These are phyloP conservation scores for Wickerhamomyces bisporus DNA, from an alignment of 805 yeast species.

Conservation along the genomic window DNA sequence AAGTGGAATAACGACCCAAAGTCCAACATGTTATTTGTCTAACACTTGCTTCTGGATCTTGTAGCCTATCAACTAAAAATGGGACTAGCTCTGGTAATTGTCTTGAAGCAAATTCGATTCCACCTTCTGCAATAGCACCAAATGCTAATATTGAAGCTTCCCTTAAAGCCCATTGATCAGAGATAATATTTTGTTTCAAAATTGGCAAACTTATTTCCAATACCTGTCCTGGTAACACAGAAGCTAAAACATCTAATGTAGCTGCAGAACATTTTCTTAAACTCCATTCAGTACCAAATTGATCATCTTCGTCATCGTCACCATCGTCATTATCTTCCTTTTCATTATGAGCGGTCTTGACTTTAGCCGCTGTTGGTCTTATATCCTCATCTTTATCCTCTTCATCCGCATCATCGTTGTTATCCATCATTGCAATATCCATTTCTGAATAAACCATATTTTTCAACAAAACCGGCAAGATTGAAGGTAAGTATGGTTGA, in stretches of 20 bases:
- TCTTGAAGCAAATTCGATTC: constrained; percentile 61
- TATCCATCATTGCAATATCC: constrained; percentile 65
- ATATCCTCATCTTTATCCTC: constrained; percentile 88
- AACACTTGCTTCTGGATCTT: constrained; percentile 75
- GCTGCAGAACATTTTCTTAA: constrained; percentile 93
- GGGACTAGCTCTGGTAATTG: constrained; percentile 81
- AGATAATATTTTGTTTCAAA: constrained; percentile 62
- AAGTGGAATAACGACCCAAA: constrained; percentile 71
- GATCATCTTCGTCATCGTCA: constrained; percentile 69
- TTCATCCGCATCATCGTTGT: constrained; percentile 66
- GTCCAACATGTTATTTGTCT: constrained; percentile 97
- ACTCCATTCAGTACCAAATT: constrained; percentile 76
- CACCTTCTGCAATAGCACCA: constrained; percentile 93
- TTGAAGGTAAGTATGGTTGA: constrained; percentile 49
- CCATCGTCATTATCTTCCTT: constrained; percentile 57
- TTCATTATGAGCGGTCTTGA: constrained; percentile 35
- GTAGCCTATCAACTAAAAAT: constrained; percentile 72
- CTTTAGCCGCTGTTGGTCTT: constrained; percentile 71
- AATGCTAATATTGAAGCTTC: constrained; percentile 92
- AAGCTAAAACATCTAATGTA: constrained; percentile 76
- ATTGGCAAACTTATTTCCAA: constrained; percentile 67
- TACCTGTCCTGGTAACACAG: constrained; percentile 61
- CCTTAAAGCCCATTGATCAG: constrained; percentile 79
- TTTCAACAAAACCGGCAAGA: constrained; percentile 72
- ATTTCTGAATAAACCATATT: constrained; percentile 88